These are phyloP conservation scores for Naumovozyma dairenensis DNA, from an alignment of 805 yeast genomes.

Conservation along the genomic window DNA sequence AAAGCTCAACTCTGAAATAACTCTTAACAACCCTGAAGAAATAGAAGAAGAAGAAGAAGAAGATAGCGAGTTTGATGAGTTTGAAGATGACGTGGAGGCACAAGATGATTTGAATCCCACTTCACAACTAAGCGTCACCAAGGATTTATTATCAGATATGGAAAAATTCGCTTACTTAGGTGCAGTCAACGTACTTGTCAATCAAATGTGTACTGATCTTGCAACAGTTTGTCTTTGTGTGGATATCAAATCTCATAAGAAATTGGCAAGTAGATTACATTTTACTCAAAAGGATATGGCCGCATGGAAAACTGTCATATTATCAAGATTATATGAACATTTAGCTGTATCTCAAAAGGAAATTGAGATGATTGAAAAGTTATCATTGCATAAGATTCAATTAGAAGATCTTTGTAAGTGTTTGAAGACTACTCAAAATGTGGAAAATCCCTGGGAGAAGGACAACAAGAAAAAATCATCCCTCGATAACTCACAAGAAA, in stretches of 20 bases:
- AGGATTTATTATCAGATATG: constrained; percentile 65
- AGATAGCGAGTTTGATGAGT: constrained; percentile 32
- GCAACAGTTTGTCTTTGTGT: constrained; percentile 48
- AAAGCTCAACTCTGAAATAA: too few species aligned
- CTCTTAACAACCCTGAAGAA: constrained; percentile 17
- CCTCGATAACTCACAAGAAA: constrained; percentile 4
- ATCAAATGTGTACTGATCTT: constrained; percentile 73
- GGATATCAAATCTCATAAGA: constrained; percentile 36
- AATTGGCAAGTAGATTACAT: constrained; percentile 50
- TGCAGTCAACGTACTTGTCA: constrained; percentile 60
- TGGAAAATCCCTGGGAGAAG: constrained; percentile 40
- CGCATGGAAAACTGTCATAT: constrained; percentile 71
- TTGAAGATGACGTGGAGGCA: constrained; percentile 29
- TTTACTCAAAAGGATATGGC: constrained; percentile 68
- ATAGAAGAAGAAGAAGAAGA: constrained; percentile 19
- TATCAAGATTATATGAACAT: constrained; percentile 67
- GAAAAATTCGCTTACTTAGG: constrained; percentile 93
- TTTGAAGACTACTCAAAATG: constrained; percentile 40
- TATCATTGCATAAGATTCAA: constrained; percentile 76
- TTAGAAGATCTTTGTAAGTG: constrained; percentile 61
- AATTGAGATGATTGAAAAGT: constrained; percentile 73
- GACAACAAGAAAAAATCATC: not conserved
- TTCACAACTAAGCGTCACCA: constrained; percentile 65
- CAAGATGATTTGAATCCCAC: constrained; percentile 30
- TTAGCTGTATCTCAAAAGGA: constrained; percentile 72